A percentile compares a stretch with the other conserved stretches of the same genome.
Conservation (phyloP, 495 filamentous ascomycete genomes). For the Opeltia flavorubescens region DNA sequence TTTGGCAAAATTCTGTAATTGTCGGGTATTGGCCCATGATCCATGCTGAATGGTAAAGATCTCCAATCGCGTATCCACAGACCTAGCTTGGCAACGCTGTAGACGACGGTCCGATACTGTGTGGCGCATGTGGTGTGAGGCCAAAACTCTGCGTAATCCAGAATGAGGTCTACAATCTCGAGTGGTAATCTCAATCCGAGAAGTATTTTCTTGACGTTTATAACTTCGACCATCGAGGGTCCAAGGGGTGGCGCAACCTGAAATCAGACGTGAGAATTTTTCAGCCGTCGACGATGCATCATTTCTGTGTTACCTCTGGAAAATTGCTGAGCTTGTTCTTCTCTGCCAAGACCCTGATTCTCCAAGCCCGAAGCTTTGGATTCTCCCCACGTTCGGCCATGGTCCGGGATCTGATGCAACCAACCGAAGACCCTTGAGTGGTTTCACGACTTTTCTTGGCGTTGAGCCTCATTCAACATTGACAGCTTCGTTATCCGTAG, state of each 20-base stretch:
- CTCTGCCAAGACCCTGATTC: background rate
- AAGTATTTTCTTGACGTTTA: background rate
- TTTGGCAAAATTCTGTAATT: background rate
- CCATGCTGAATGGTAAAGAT: background rate
- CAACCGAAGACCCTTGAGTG: too few species aligned
- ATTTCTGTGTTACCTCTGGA: background rate
- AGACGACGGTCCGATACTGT: conserved; percentile 8
- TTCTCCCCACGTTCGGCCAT: conserved; percentile 1
- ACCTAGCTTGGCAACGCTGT: background rate
- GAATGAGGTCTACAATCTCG: conserved; percentile 52
- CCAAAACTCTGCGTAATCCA: conserved; percentile 65
- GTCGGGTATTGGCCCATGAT: conserved; percentile 2
- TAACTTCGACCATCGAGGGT: background rate
- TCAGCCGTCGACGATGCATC: too few species aligned
- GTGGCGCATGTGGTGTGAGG: conserved; percentile 27
- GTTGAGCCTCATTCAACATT: too few species aligned
- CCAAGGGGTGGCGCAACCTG: background rate
- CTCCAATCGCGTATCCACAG: background rate
- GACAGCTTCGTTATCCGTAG: too few species aligned
- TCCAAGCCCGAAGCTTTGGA: background rate
- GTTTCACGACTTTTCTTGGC: too few species aligned
- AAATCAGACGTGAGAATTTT: too few species aligned
- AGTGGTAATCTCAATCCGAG: conserved; percentile 26
- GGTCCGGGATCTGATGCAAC: background rate
- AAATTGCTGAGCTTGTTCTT: background rate